phyloP scores from a whole-genome alignment of 306 rosid genomes.

The Prunus mongolica region DNA sequence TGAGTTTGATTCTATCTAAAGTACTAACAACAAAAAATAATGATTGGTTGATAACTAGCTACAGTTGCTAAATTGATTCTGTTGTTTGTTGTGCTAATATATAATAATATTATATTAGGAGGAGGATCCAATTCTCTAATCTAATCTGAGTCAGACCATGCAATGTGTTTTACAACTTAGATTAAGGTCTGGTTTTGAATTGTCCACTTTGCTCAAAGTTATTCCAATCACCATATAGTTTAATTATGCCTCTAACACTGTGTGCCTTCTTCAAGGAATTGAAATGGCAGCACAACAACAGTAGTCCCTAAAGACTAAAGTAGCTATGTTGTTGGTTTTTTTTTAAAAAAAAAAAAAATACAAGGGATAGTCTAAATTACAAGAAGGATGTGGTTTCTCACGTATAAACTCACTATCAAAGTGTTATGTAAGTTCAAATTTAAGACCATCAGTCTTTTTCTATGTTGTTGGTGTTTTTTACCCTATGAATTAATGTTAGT shows the following conservation, averaged over 20 bases:
- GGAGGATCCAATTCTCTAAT: constrained; percentile 13
- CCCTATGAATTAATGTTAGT: neutral
- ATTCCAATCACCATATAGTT: constrained; percentile 4
- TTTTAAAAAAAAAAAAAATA: neutral
- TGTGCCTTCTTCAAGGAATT: neutral
- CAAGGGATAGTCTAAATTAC: no score
- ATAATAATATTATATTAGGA: neutral
- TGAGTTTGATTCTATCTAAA: neutral
- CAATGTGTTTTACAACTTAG: neutral
- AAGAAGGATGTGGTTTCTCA: no score
- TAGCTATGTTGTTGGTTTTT: neutral
- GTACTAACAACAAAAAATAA: neutral
- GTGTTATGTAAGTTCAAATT: no score
- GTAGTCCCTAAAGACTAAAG: no score
- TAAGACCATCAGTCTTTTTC: no score
- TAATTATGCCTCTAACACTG: neutral
- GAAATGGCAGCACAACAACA: neutral
- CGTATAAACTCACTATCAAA: no score
- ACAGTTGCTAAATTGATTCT: neutral
- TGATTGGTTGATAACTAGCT: neutral
- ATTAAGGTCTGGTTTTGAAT: constrained; percentile 3
- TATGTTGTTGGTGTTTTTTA: neutral
- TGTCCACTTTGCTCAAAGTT: constrained; percentile 17
- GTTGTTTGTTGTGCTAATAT: neutral
- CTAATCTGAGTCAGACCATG: neutral